Conservation (phyloP, 345 rosid genomes). For the Toxicodendron radicans region DNA sequence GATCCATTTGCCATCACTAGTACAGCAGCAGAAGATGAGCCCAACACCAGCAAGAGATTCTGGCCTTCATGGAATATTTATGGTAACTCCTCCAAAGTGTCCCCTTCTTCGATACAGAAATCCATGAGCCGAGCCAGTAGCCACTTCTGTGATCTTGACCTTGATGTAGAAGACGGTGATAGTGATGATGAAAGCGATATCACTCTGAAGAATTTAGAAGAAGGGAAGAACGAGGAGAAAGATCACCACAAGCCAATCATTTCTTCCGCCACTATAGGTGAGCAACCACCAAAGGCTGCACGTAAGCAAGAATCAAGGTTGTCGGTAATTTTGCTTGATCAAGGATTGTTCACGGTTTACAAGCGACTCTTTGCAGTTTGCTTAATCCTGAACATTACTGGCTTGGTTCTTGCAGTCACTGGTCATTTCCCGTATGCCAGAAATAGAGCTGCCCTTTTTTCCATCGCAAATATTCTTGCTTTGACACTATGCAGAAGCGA, state of each 20-base stretch:
- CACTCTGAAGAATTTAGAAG: conserved; percentile 35
- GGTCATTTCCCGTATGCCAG: conserved; percentile 67
- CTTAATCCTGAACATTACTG: conserved; percentile 49
- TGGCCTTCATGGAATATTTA: conserved; percentile 39
- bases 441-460: conserved; percentile 60
- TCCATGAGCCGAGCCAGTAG: conserved; percentile 58
- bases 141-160: conserved; percentile 74
- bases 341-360: conserved; percentile 79
- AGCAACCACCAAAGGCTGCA: conserved; percentile 40
- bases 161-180: conserved; percentile 26
- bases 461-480: conserved; percentile 68
- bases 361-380: conserved; percentile 58
- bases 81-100: conserved; percentile 39
- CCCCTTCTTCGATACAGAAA: conserved; percentile 41
- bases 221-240: conserved; percentile 34
- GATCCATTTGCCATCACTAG: conserved; percentile 4
- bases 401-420: conserved; percentile 56
- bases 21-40: neutral
- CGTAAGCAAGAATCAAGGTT: conserved; percentile 56
- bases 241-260: conserved; percentile 16
- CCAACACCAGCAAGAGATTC: conserved; percentile 6
- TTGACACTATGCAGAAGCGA: conserved; percentile 77
- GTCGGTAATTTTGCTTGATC: conserved; percentile 71
- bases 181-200: conserved; percentile 26
- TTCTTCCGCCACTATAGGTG: conserved; percentile 33